Base-by-base conservation (phyloP, 768 basidiomycete genomes). In the Serendipita vermifera region DNA sequence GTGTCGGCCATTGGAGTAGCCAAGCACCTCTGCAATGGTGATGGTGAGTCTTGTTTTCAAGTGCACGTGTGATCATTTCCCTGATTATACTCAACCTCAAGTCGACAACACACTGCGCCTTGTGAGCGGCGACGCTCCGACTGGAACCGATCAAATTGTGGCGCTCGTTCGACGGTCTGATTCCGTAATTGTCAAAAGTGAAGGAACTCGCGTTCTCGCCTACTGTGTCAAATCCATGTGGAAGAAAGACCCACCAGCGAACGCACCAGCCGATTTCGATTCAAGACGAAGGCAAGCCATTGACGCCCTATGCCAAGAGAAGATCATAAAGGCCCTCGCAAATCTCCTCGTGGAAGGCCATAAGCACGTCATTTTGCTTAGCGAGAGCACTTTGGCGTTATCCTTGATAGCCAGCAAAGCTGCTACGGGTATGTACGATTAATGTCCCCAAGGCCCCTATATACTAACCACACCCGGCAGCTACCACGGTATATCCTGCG, bases 201-300 rank as follows among this genome's bases (percentile, higher is more conserved):
- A 99, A 71, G 87, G 87, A 29, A 85, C 90, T 15, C 82, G 94
- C 17, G 80, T 93, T 2, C 71, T 96, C 38, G 89, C 91, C 63
- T 91, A 94, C 66, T 76, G 84, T 20, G 75, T 91, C 61, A 85
- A 85, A 66, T 81, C 86, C 5, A 70, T 92, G 17, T 88, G 83
- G 80, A 74, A 80, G 26, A 73, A 65, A 26, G 46, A 51, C 31
- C 20, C 46, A 20, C 15, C 46, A 51, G 35, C 9, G 35, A 36
- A 9, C 35, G 35, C 72, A 39, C 65, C 67, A 24, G 29, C 69
- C 70, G 56, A 38, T 56, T 75, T 70, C 61, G 74, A 78, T 58
- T 70, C 71, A 61, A 77, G 73, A 61, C 74, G 75, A 61, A 72
- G 77, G 55, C 70, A 70, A 29, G 80, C 82, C 20, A 76, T 83